Conservation (phyloP, 371 early-diverging fungal genomes). For the Haplosporangium sp. region DNA sequence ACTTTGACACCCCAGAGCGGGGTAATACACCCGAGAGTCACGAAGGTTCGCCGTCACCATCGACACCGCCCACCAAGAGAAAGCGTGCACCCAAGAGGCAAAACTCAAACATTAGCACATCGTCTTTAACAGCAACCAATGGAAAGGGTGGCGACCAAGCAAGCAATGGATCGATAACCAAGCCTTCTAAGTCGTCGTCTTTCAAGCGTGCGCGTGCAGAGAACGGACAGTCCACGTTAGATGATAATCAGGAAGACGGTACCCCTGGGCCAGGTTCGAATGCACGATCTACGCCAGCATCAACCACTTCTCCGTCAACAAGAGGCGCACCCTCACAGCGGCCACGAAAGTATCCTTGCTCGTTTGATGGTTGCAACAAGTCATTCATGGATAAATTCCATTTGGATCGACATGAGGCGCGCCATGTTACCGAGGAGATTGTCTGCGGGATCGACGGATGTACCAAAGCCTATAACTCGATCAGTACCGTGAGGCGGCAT, state of each 20-base stretch:
- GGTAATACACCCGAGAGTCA: slow-evolving; percentile 49
- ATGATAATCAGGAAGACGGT: slow-evolving; percentile 6
- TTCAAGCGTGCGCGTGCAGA: slow-evolving; percentile 12
- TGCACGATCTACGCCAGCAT: slow-evolving; percentile 26
- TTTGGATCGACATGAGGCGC: slow-evolving; percentile 42
- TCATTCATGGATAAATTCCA: slow-evolving; percentile 55
- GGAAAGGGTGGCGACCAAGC: neutral
- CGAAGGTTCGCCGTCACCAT: slow-evolving; percentile 35
- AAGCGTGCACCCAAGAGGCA: slow-evolving; percentile 20
- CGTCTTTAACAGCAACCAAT: neutral
- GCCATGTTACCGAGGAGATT: slow-evolving; percentile 51
- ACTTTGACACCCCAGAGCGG: slow-evolving; percentile 42
- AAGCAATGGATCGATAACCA: neutral
- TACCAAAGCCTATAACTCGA: slow-evolving; percentile 50
- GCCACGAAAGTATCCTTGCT: slow-evolving; percentile 43
- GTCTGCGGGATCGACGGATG: slow-evolving; percentile 54
- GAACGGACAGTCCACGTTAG: neutral
- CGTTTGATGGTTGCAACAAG: slow-evolving; percentile 44
- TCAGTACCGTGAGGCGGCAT: slow-evolving; percentile 52
- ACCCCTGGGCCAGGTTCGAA: slow-evolving; percentile 6
- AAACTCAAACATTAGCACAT: neutral
- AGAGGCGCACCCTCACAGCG: slow-evolving; percentile 4
- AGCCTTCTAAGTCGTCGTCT: neutral
- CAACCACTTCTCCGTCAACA: slow-evolving; percentile 1
- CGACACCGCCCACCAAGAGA: slow-evolving; percentile 15